A percentile compares a stretch with the other conserved stretches of the same genome.
Evolutionary conservation across 768 basidiomycete genomes (phyloP).

Genomic region (Bullera alba): DNA sequence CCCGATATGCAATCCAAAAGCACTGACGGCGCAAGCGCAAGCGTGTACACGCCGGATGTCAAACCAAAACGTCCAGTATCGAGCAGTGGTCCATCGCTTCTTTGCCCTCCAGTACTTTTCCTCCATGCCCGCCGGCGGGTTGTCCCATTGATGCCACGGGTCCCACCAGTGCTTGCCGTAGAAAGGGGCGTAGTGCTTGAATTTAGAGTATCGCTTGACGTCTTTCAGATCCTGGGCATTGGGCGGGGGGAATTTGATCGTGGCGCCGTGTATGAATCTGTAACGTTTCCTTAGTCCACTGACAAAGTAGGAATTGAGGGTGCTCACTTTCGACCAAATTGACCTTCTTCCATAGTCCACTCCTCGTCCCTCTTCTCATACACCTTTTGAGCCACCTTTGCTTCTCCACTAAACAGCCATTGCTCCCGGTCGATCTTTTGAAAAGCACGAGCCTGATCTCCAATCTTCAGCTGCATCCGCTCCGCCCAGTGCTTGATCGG

Average conservation of each 20-base stretch:
- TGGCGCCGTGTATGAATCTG: conserved; percentile 14
- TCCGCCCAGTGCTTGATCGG: background rate
- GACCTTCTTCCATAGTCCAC: conserved; percentile 1
- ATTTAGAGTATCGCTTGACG: conserved; percentile 1
- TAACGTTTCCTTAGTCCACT: background rate
- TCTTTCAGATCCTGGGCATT: conserved; percentile 6
- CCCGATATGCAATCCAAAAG: conserved; percentile 7
- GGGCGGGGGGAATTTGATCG: conserved; percentile 5
- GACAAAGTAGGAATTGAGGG: background rate
- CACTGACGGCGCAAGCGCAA: conserved; percentile 4
- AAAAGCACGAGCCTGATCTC: background rate
- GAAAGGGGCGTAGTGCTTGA: background rate
- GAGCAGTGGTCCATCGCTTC: background rate
- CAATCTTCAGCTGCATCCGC: background rate
- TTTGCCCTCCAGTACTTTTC: background rate
- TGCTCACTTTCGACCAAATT: conserved; percentile 9
- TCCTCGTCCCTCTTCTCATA: conserved; percentile 7
- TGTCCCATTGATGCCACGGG: background rate
- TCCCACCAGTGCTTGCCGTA: background rate
- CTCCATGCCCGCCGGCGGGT: background rate
- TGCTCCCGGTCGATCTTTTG: background rate
- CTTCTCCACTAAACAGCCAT: background rate
- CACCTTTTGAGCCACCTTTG: conserved; percentile 7
- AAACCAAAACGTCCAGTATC: conserved; percentile 7
- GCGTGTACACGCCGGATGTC: conserved; percentile 9